phyloP scores from a whole-genome alignment of 352 stramenopile species.

The Lagenidium giganteum region DNA sequence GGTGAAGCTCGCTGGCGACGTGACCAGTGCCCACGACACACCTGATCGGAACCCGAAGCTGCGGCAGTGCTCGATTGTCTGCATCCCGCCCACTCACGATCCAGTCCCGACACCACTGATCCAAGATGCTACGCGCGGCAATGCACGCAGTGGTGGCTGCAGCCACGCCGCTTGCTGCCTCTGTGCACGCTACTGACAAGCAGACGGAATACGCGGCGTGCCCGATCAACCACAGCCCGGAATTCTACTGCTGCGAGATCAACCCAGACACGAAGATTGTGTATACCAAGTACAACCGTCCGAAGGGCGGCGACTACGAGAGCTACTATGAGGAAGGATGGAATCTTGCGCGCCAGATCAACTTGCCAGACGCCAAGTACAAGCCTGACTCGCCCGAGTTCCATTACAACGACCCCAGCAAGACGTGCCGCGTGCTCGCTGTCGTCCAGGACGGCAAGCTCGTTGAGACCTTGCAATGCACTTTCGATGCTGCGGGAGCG shows the following conservation, averaged over 20 bases:
- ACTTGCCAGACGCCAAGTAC: conserved; percentile 49
- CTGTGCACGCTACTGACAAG: conserved; percentile 38
- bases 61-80: too few relatives aligned
- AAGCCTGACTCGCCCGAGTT: conserved; percentile 18
- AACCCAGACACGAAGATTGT: conserved; percentile 24
- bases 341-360: conserved; percentile 54
- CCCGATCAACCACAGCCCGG: conserved; percentile 44
- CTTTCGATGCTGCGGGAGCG: conserved; percentile 4
- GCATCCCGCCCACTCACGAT: too few relatives aligned
- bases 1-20: too few relatives aligned
- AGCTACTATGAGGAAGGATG: conserved; percentile 67
- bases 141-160: conserved; percentile 8
- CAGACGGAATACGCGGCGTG: conserved; percentile 58
- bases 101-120: too few relatives aligned
- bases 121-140: too few relatives aligned
- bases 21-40: too few relatives aligned
- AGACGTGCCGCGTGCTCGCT: conserved; percentile 15
- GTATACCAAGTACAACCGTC: conserved; percentile 62
- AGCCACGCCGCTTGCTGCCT: conserved; percentile 19
- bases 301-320: conserved; percentile 30
- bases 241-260: conserved; percentile 57
- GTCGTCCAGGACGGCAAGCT: conserved; percentile 11
- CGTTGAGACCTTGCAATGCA: conserved; percentile 14
- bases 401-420: conserved; percentile 10
- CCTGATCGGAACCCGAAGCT: too few relatives aligned